Percentiles rank a stretch among this genome's conserved stretches.
phyloP scores from a whole-genome alignment of 2,329 filamentous ascomycete species.

The Thermoascus crustaceus region DNA sequence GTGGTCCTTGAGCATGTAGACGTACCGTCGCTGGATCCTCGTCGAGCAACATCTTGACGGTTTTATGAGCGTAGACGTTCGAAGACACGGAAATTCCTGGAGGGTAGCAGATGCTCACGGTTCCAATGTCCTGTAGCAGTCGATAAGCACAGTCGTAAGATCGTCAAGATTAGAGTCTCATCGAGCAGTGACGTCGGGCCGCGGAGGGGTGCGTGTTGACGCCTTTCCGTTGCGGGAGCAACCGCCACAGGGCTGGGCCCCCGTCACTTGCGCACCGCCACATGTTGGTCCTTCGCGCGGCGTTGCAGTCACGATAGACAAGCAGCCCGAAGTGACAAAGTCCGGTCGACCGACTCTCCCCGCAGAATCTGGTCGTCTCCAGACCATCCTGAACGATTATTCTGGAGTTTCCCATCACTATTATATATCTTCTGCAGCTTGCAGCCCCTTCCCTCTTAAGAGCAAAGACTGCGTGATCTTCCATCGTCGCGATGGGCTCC shows the following conservation, averaged over 20 bases:
- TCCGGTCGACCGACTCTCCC: neutral
- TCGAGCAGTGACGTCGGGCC: neutral
- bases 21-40: constrained; percentile 81
- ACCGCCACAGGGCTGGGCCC: constrained; percentile 24
- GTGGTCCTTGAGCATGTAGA: constrained; percentile 11
- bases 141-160: neutral
- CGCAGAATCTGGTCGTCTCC: constrained; percentile 1
- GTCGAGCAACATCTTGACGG: constrained; percentile 75
- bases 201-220: too few species aligned
- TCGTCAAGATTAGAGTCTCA: neutral
- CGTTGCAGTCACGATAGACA: constrained; percentile 19
- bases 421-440: too few species aligned
- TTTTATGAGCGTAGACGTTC: constrained; percentile 6
- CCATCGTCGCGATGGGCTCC: constrained; percentile 29
- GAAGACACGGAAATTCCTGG: constrained; percentile 2
- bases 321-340: neutral
- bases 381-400: too few species aligned
- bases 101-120: constrained; percentile 2
- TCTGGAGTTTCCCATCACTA: too few species aligned
- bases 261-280: constrained; percentile 22
- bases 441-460: too few species aligned
- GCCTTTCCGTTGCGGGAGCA: constrained; percentile 30
- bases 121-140: neutral
- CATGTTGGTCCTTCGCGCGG: constrained; percentile 16
- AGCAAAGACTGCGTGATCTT: neutral